phyloP scores from a whole-genome alignment of 768 basidiomycete species.

The Suillus lakei region DNA sequence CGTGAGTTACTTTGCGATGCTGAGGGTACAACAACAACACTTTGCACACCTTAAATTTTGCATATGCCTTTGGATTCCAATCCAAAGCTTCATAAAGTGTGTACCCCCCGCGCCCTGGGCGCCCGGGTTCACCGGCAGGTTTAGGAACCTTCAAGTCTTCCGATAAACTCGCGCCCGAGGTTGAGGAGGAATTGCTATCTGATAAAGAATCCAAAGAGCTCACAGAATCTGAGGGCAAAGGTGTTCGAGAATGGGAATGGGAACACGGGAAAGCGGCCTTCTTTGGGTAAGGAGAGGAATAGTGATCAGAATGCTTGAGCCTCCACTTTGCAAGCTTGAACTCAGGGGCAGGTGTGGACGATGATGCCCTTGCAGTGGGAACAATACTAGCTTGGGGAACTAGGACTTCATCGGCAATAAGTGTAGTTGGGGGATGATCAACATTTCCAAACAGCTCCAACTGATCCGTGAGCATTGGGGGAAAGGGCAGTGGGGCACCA shows the following conservation, averaged over 20 bases:
- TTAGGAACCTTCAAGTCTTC: constrained; percentile 28
- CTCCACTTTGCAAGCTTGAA: background rate
- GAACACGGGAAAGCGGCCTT: background rate
- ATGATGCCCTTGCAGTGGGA: background rate
- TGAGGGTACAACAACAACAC: background rate
- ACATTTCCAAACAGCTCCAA: background rate
- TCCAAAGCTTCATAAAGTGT: constrained; percentile 22
- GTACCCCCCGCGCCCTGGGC: constrained; percentile 29
- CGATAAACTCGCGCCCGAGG: background rate
- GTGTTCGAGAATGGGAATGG: background rate
- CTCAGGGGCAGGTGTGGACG: background rate
- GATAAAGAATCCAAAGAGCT: background rate
- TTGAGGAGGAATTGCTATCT: background rate
- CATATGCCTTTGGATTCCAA: constrained; percentile 23
- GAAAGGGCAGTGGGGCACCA: background rate
- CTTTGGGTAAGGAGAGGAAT: background rate
- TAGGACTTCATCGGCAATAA: constrained; percentile 5
- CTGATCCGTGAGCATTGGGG: constrained; percentile 5
- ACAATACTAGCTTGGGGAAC: background rate
- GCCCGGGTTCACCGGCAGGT: constrained; percentile 26
- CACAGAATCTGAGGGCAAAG: background rate
- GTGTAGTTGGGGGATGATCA: background rate
- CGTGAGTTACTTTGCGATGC: background rate
- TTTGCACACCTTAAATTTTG: constrained; percentile 24
- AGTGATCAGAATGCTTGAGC: background rate